phyloP scores from a whole-genome alignment of 1,139 yeast species.

The Taphrina sp. region DNA sequence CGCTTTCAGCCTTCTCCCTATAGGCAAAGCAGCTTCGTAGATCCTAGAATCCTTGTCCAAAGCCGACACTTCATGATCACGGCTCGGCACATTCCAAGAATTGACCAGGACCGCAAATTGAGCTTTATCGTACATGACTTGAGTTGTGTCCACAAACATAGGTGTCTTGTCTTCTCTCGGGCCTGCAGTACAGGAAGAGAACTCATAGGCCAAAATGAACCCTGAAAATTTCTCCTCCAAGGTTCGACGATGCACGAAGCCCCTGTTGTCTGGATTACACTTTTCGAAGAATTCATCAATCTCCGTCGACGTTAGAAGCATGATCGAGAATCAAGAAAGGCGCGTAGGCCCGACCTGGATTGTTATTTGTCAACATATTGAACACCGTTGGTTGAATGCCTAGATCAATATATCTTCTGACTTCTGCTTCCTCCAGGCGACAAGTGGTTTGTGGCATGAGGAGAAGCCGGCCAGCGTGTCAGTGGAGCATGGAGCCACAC shows the following conservation, averaged over 20 bases:
- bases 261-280: background rate
- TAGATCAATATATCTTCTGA: too few species aligned
- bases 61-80: background rate
- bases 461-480: too few species aligned
- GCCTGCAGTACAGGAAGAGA: too few species aligned
- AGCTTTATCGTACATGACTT: background rate
- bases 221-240: background rate
- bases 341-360: too few species aligned
- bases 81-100: background rate
- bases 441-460: too few species aligned
- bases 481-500: too few species aligned
- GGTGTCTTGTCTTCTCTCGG: background rate
- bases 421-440: too few species aligned
- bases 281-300: background rate
- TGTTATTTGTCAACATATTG: too few species aligned
- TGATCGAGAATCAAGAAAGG: too few species aligned
- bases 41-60: conserved; percentile 3
- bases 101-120: background rate
- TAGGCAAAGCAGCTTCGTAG: conserved; percentile 1
- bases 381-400: too few species aligned
- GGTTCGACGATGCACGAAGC: background rate
- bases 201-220: background rate
- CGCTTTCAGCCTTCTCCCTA: conserved; percentile 14
- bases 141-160: background rate
- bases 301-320: background rate